Conservation (phyloP, 2,329 filamentous ascomycete genomes). For the Hawksworthiomyces lignivorus region DNA sequence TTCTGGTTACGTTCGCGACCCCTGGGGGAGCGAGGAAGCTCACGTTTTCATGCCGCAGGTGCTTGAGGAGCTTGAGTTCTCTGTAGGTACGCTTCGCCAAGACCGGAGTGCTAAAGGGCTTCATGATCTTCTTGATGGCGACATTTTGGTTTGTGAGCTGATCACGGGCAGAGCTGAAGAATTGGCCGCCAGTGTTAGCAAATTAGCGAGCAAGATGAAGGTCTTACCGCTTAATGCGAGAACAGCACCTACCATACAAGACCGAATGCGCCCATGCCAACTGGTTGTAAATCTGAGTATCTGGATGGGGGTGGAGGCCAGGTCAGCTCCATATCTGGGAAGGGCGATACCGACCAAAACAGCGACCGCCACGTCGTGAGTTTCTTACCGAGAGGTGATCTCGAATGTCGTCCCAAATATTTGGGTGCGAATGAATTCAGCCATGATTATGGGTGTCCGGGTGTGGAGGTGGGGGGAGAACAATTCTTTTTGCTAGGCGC, state of each 20-base stretch:
- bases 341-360: too few relatives aligned
- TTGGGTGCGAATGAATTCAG: conserved; percentile 97
- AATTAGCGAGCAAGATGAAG: too few relatives aligned
- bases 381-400: conserved; percentile 84
- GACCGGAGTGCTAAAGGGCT: conserved; percentile 98
- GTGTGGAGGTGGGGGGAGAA: too few relatives aligned
- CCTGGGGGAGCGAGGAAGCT: not conserved
- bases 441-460: too few relatives aligned
- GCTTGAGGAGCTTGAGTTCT: conserved; percentile 94
- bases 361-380: too few relatives aligned
- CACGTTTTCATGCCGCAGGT: conserved; percentile 94
- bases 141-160: conserved; percentile 96
- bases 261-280: conserved; percentile 98
- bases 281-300: conserved; percentile 95
- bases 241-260: conserved; percentile 68
- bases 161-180: conserved; percentile 86
- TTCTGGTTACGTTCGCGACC: not conserved
- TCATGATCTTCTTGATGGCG: conserved; percentile 99
- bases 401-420: conserved; percentile 99
- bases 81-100: conserved; percentile 96
- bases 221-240: too few relatives aligned
- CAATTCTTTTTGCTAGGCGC: too few relatives aligned
- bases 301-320: conserved; percentile 33
- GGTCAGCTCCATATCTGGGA: too few relatives aligned
- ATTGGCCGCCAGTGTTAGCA: too few relatives aligned